Percentiles rank a stretch among this genome's conserved stretches.
Evolutionary conservation across 345 rosid species (phyloP).

Genomic region (Cochlearia excelsa): DNA sequence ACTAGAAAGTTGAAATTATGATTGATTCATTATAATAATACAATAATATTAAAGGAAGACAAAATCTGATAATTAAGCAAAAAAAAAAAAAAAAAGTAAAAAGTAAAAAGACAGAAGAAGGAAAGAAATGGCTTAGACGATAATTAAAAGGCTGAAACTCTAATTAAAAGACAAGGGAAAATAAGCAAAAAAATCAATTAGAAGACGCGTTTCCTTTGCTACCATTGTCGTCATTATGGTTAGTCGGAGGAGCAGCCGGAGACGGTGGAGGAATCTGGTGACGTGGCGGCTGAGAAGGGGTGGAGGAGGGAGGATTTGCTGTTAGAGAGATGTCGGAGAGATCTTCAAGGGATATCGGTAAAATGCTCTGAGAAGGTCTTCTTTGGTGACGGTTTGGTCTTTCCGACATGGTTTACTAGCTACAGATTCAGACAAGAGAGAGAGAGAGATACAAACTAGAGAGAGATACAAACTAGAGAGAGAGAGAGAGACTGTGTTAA

Average conservation of each 20-base stretch:
- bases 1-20: not conserved
- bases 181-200: slow-evolving; percentile 15
- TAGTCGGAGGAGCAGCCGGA: slow-evolving; percentile 31
- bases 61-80: slow-evolving; percentile 20
- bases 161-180: not conserved
- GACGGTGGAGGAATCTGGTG: slow-evolving; percentile 36
- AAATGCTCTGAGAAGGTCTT: slow-evolving; percentile 37
- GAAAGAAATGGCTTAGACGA: not conserved
- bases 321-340: slow-evolving; percentile 28
- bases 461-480: not conserved
- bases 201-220: slow-evolving; percentile 29
- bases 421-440: slow-evolving; percentile 23
- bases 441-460: not conserved
- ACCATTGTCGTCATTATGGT: slow-evolving; percentile 15
- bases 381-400: slow-evolving; percentile 39
- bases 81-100: not conserved
- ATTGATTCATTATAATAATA: slow-evolving; percentile 18
- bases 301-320: slow-evolving; percentile 17
- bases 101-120: slow-evolving; percentile 4
- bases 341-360: slow-evolving; percentile 29
- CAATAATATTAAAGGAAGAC: not conserved
- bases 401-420: slow-evolving; percentile 35
- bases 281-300: slow-evolving; percentile 31
- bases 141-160: slow-evolving; percentile 4
- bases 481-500: slow-evolving; percentile 18